Evolutionary conservation across 257 asterid species (phyloP).

Genomic region (Capsicum chinense): DNA sequence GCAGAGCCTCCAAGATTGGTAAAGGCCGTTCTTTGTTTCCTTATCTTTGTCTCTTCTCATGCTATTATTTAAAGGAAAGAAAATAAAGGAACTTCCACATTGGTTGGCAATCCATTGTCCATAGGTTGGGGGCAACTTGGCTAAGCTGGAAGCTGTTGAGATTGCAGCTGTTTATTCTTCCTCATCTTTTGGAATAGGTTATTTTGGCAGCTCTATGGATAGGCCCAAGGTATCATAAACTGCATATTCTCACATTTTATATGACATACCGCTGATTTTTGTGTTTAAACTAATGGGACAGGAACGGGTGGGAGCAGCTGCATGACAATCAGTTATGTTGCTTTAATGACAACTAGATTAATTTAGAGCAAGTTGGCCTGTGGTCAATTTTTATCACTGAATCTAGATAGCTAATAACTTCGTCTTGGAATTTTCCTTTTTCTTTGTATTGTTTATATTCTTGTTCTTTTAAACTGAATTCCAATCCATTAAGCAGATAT

Average conservation of each 20-base stretch:
- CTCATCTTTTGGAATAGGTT: constrained; percentile 87
- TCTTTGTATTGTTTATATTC: background rate
- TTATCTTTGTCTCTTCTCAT: constrained; percentile 18
- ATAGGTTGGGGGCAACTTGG: constrained; percentile 52
- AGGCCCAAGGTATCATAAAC: constrained; percentile 70
- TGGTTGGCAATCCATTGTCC: constrained; percentile 11
- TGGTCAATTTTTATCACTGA: constrained; percentile 11
- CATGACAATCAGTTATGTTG: background rate
- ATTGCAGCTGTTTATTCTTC: constrained; percentile 82
- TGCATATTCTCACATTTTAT: background rate
- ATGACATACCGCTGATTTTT: background rate
- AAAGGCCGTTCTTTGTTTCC: constrained; percentile 32
- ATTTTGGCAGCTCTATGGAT: constrained; percentile 81
- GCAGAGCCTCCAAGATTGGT: constrained; percentile 64
- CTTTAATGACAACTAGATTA: background rate
- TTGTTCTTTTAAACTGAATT: background rate
- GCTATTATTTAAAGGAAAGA: background rate
- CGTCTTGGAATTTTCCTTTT: background rate
- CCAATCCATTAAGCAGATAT: background rate
- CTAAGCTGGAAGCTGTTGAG: constrained; percentile 70
- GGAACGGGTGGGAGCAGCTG: background rate
- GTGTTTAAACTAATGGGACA: background rate
- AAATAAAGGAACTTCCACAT: background rate
- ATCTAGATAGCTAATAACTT: background rate
- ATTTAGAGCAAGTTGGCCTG: background rate